Evolutionary conservation across 106 monocot genomes (phyloP).

Genomic region (Cymbidium sinense): DNA sequence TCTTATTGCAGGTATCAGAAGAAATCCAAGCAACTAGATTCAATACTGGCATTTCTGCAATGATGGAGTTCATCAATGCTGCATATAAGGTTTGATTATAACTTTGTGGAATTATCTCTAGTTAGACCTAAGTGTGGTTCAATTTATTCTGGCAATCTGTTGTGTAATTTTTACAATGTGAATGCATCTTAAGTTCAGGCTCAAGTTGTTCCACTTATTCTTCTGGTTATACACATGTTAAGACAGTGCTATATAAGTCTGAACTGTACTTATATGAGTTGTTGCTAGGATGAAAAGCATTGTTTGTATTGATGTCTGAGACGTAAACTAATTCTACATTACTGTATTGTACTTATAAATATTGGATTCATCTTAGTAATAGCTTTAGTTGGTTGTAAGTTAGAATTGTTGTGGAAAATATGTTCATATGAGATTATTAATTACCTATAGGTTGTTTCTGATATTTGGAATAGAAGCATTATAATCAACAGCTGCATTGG

Average conservation of each 20-base stretch:
- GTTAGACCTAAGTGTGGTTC: not conserved
- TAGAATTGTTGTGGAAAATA: too few species aligned
- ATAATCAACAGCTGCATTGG: too few species aligned
- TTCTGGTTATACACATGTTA: not conserved
- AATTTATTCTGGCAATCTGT: too few species aligned
- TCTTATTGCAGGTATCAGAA: conserved; percentile 55
- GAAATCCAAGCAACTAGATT: conserved; percentile 95
- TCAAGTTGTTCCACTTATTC: not conserved
- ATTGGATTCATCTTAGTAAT: too few species aligned
- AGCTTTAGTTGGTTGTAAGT: too few species aligned
- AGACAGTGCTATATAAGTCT: not conserved
- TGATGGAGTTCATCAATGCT: conserved; percentile 98
- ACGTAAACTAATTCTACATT: too few species aligned
- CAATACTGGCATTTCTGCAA: conserved; percentile 95
- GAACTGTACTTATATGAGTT: not conserved
- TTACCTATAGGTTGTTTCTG: too few species aligned
- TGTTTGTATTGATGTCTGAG: not conserved
- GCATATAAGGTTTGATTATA: conserved; percentile 71
- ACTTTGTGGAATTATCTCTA: not conserved
- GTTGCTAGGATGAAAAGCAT: not conserved
- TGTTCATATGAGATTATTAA: too few species aligned
- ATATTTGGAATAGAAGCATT: too few species aligned
- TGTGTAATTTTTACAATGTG: too few species aligned
- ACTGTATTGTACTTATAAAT: too few species aligned
- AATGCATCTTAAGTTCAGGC: too few species aligned